Evolutionary conservation across 139 green algal species (phyloP).

Genomic region (Volvox africanus): DNA sequence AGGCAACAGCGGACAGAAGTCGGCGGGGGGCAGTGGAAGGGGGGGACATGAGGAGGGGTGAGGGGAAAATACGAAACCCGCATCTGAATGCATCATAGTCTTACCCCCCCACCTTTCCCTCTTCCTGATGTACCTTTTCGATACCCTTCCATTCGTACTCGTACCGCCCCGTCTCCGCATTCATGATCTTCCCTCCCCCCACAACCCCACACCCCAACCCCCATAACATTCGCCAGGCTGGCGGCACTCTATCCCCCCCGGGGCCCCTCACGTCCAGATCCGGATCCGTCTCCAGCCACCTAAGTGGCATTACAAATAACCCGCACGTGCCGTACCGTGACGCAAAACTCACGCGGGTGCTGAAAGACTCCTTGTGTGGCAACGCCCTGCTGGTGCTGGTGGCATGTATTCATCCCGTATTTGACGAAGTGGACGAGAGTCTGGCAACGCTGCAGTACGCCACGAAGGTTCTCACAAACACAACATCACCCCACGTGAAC

Average conservation of each 20-base stretch:
- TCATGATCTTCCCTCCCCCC: not conserved
- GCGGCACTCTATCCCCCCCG: not conserved
- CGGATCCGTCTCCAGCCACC: not conserved
- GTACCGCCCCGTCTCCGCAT: not conserved
- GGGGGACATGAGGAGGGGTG: not conserved
- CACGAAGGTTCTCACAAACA: too few relatives aligned
- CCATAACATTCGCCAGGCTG: not conserved
- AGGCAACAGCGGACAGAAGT: not conserved
- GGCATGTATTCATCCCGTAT: conserved; percentile 55
- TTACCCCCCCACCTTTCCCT: not conserved
- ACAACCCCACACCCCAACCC: not conserved
- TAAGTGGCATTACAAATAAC: not conserved
- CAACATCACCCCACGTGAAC: conserved; percentile 48
- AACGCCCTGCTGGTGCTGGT: conserved; percentile 59
- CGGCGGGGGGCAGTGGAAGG: too few relatives aligned
- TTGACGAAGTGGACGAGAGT: conserved; percentile 63
- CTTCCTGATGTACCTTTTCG: not conserved
- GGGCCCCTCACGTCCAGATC: not conserved
- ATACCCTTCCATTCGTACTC: not conserved
- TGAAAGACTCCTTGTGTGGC: conserved; percentile 66
- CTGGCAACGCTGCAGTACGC: conserved; percentile 68
- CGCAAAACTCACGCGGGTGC: conserved; percentile 73
- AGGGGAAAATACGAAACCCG: not conserved
- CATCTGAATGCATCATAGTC: too few relatives aligned
- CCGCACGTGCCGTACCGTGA: conserved; percentile 72